Conservation (phyloP, 495 filamentous ascomycete species). For the Penicillium paradoxum region DNA sequence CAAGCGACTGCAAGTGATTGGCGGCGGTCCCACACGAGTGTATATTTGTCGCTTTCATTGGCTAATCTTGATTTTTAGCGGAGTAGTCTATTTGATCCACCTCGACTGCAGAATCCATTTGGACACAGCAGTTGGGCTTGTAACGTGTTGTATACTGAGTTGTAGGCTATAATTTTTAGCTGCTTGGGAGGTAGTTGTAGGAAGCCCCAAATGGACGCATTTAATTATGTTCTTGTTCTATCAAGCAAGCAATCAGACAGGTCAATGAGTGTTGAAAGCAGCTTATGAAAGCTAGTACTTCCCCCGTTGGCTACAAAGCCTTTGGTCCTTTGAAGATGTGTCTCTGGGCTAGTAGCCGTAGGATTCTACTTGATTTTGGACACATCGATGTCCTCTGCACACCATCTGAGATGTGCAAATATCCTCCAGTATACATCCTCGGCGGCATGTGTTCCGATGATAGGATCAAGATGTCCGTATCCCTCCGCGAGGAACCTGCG, state of each 20-base stretch:
- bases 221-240: too few relatives aligned
- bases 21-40: not conserved
- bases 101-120: not conserved
- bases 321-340: constrained; percentile 75
- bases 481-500: constrained; percentile 50
- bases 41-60: not conserved
- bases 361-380: constrained; percentile 39
- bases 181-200: too few relatives aligned
- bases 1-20: constrained; percentile 21
- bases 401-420: constrained; percentile 47
- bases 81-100: not conserved
- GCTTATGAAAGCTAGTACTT: constrained; percentile 69
- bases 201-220: not conserved
- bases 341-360: constrained; percentile 66
- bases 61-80: not conserved
- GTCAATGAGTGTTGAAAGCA: too few relatives aligned
- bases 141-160: not conserved
- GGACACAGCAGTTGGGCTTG: not conserved
- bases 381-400: not conserved
- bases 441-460: constrained; percentile 59
- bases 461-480: constrained; percentile 65
- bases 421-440: constrained; percentile 61
- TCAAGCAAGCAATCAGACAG: too few relatives aligned
- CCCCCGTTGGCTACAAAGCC: constrained; percentile 48
- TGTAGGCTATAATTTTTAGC: too few relatives aligned